Evolutionary conservation across 2,329 filamentous ascomycete genomes (phyloP).

Genomic region (Alternaria conjuncta): DNA sequence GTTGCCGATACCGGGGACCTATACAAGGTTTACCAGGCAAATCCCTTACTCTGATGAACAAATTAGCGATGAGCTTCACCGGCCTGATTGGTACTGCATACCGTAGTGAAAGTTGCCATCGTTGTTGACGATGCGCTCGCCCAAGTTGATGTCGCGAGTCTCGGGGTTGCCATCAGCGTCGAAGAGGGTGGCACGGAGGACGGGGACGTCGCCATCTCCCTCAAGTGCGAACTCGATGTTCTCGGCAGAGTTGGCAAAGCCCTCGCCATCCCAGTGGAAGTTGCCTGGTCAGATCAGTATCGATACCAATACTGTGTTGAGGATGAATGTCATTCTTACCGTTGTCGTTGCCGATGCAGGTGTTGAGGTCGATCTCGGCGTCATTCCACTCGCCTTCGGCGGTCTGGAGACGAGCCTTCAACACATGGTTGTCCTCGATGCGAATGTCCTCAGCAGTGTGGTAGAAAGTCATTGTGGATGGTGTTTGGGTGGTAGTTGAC

Average conservation of each 20-base stretch:
- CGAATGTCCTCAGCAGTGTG: slow-evolving; percentile 54
- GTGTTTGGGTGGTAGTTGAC: neutral
- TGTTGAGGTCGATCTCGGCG: slow-evolving; percentile 58
- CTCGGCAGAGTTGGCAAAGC: slow-evolving; percentile 57
- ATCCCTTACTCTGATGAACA: neutral
- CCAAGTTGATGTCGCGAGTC: slow-evolving; percentile 61
- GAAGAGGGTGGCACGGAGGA: slow-evolving; percentile 60
- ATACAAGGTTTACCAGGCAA: neutral
- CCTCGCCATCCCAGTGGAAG: slow-evolving; percentile 56
- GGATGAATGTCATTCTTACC: slow-evolving; percentile 42
- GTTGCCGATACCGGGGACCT: neutral
- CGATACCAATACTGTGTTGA: neutral
- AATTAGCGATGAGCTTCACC: neutral
- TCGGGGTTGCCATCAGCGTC: slow-evolving; percentile 53
- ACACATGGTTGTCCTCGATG: slow-evolving; percentile 60
- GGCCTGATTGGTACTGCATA: neutral
- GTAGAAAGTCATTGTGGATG: slow-evolving; percentile 55
- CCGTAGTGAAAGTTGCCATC: slow-evolving; percentile 50
- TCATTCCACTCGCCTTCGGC: slow-evolving; percentile 55
- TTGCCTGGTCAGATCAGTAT: slow-evolving; percentile 34
- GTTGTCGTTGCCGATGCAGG: slow-evolving; percentile 59
- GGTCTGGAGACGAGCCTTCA: slow-evolving; percentile 52
- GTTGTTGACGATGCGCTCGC: slow-evolving; percentile 62
- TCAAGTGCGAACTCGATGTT: slow-evolving; percentile 59
- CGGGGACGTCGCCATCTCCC: slow-evolving; percentile 57